These are phyloP conservation scores for Diaporthe citriasiana DNA, from an alignment of 2,329 filamentous ascomycete genomes.

Conservation along the genomic window DNA sequence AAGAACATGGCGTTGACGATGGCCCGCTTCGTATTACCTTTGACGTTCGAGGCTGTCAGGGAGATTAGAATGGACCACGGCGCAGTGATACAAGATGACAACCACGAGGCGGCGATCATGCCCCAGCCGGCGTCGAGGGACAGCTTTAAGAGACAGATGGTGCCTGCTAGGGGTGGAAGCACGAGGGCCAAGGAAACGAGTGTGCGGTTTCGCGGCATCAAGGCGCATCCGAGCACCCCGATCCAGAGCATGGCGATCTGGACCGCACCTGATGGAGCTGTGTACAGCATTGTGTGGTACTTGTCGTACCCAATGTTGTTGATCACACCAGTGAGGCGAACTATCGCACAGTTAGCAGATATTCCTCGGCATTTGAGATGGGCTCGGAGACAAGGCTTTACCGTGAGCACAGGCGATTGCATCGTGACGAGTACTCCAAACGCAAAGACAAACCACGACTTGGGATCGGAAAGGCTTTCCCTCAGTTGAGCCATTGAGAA, in stretches of 20 bases:
- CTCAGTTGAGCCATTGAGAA: conserved; percentile 60
- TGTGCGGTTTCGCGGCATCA: conserved; percentile 57
- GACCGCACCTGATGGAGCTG: conserved; percentile 62
- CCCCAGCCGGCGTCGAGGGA: conserved; percentile 59
- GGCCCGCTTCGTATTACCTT: conserved; percentile 65
- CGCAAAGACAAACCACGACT: conserved; percentile 60
- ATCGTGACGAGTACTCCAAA: conserved; percentile 63
- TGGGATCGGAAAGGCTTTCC: conserved; percentile 59
- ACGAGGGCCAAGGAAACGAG: conserved; percentile 56
- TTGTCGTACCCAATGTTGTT: conserved; percentile 60
- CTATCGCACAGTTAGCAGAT: conserved; percentile 44
- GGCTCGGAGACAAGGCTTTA: conserved; percentile 39
- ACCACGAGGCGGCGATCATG: conserved; percentile 63
- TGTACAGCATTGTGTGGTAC: conserved; percentile 62
- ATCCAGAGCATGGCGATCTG: conserved; percentile 63
- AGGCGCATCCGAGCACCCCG: conserved; percentile 54
- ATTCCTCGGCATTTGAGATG: neutral
- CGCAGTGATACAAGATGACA: conserved; percentile 60
- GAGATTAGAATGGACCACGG: conserved; percentile 59
- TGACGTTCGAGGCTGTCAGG: conserved; percentile 63
- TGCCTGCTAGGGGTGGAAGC: conserved; percentile 59
- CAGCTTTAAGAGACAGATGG: conserved; percentile 59
- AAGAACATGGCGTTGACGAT: conserved; percentile 64
- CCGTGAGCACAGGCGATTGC: conserved; percentile 60
- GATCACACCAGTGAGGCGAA: conserved; percentile 66